These are phyloP conservation scores for Umbelopsis ramanniana DNA, from an alignment of 192 early-diverging fungal genomes.

Conservation along the genomic window DNA sequence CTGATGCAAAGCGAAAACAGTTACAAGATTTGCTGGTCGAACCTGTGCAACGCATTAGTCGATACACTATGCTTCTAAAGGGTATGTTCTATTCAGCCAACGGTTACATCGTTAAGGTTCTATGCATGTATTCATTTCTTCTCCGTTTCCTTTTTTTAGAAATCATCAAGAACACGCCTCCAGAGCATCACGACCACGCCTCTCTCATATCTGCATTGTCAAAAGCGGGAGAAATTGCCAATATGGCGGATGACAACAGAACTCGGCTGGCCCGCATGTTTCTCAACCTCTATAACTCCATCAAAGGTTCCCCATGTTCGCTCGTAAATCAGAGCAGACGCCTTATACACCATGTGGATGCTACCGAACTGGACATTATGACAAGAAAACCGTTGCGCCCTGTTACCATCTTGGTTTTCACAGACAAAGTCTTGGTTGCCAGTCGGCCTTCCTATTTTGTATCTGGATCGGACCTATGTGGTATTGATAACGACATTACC, in stretches of 20 bases:
- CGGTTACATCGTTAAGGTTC: not conserved
- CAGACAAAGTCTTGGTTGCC: slow-evolving; percentile 42
- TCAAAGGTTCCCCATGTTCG: slow-evolving; percentile 41
- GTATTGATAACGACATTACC: slow-evolving; percentile 22
- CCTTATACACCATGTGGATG: slow-evolving; percentile 34
- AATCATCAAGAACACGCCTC: slow-evolving; percentile 32
- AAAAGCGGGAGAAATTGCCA: slow-evolving; percentile 37
- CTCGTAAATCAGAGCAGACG: slow-evolving; percentile 39
- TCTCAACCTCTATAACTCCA: slow-evolving; percentile 35
- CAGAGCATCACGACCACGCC: slow-evolving; percentile 30
- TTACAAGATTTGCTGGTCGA: slow-evolving; percentile 43
- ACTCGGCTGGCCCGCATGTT: slow-evolving; percentile 42
- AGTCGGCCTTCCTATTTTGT: slow-evolving; percentile 29
- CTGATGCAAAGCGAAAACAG: slow-evolving; percentile 59
- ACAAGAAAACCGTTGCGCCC: slow-evolving; percentile 32
- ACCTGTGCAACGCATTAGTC: slow-evolving; percentile 43
- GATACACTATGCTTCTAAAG: slow-evolving; percentile 44
- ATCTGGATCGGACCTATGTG: slow-evolving; percentile 32
- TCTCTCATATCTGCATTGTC: slow-evolving; percentile 27
- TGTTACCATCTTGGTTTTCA: slow-evolving; percentile 43
- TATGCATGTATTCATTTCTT: not conserved
- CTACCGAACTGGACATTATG: slow-evolving; percentile 34
- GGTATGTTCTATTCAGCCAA: slow-evolving; percentile 18
- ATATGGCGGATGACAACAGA: slow-evolving; percentile 42
- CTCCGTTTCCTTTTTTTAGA: slow-evolving; percentile 23